phyloP scores from a whole-genome alignment of 2,329 filamentous ascomycete species.

The Cercospora brassicicola region DNA sequence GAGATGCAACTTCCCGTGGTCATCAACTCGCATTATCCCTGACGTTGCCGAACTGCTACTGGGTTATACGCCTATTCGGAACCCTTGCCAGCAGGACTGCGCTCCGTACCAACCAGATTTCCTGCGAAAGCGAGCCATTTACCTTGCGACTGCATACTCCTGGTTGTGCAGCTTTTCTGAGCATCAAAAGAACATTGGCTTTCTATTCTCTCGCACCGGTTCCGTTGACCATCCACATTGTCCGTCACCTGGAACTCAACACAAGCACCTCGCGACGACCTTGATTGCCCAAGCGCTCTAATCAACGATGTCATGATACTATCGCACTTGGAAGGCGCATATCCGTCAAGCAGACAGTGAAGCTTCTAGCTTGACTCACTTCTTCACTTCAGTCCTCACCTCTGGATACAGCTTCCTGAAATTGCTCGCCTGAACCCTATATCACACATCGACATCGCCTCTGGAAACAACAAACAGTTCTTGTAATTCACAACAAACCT shows the following conservation, averaged over 20 bases:
- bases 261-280: neutral
- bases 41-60: conserved; percentile 6
- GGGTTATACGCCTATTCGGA: neutral
- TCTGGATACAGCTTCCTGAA: neutral
- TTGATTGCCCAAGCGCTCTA: neutral
- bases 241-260: neutral
- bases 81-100: conserved; percentile 14
- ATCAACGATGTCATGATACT: neutral
- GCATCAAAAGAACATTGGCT: neutral
- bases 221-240: neutral
- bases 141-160: conserved; percentile 13
- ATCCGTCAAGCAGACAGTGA: neutral
- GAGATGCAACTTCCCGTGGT: conserved; percentile 10
- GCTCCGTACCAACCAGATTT: conserved; percentile 16
- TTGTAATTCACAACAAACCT: neutral
- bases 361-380: neutral
- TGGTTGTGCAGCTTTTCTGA: conserved; percentile 12
- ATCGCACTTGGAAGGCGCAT: neutral
- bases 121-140: conserved; percentile 14
- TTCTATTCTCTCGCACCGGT: neutral
- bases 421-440: neutral
- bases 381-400: neutral
- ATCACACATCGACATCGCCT: neutral
- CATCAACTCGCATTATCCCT: conserved; percentile 7
- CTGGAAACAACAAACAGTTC: neutral